Evolutionary conservation across 2,329 filamentous ascomycete genomes (phyloP).

Genomic region (Akanthomyces muscarius): DNA sequence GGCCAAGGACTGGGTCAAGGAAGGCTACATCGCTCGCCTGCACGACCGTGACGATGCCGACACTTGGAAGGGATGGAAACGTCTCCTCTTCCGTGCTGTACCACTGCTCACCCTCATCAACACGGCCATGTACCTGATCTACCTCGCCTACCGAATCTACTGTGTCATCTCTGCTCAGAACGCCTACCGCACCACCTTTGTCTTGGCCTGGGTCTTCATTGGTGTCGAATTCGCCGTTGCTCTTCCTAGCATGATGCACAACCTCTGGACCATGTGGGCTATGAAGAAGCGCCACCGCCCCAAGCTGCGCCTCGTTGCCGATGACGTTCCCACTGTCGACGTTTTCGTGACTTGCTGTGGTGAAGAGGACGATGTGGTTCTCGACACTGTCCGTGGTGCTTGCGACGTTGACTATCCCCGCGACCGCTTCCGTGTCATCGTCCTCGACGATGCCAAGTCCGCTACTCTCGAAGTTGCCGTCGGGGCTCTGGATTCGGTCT

Average conservation of each 20-base stretch:
- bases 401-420: conserved; percentile 52
- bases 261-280: conserved; percentile 54
- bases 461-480: conserved; percentile 38
- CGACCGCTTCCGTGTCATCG: conserved; percentile 49
- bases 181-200: conserved; percentile 36
- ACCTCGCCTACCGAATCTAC: conserved; percentile 48
- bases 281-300: conserved; percentile 51
- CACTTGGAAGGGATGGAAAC: conserved; percentile 43
- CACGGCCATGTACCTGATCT: conserved; percentile 41
- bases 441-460: conserved; percentile 53
- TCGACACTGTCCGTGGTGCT: conserved; percentile 54
- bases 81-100: conserved; percentile 35
- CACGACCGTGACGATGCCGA: conserved; percentile 41
- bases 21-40: conserved; percentile 34
- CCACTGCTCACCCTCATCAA: conserved; percentile 39
- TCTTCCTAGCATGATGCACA: conserved; percentile 53
- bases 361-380: conserved; percentile 51
- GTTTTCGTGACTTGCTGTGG: conserved; percentile 55
- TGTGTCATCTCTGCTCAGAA: conserved; percentile 51
- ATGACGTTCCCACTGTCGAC: conserved; percentile 51
- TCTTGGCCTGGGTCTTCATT: conserved; percentile 55
- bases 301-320: conserved; percentile 48
- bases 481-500: conserved; percentile 34
- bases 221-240: conserved; percentile 50
- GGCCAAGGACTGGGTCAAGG: conserved; percentile 31